Base-by-base conservation (phyloP, 148 eudicot species). In the Nyssa sinensis region DNA sequence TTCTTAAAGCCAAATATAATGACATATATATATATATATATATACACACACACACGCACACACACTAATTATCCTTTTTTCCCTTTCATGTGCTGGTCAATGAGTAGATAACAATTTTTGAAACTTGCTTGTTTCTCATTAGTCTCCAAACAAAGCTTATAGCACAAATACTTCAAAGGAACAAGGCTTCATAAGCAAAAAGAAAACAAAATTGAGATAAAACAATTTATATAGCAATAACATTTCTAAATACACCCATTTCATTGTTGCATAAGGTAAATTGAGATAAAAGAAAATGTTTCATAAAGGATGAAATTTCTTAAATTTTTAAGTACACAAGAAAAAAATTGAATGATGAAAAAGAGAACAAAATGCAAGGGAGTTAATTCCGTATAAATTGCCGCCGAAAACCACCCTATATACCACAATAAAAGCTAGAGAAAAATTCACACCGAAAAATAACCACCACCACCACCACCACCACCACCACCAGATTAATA, bases 381-480 rank as follows among this genome's bases (percentile, higher is more conserved):
- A 21, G 17, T 19, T 4, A 69, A 53, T 53, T 16, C 2, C 63
- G 12, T 33, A n/a, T 37, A 55, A 34, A 57, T 55, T 33, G 64
- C 47, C 73, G 63, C 3, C 24, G 62, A 57, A 39, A 31, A 53
- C 8, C 28, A 53, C 57, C 57, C 57, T 62, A 30, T 14, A 60
- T n/a, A 55, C 44, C n/a, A n/a, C n/a, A n/a, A n/a, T n/a, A n/a
- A n/a, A 57, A 30, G 24, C 61, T n/a, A 24, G 44, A 55, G 41
- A n/a, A 31, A 24, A 17, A 16, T n/a, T n/a, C n/a, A 24, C 14
- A 23, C n/a, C 17, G 6, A 55, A 1, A 5, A 14, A 57, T 63
- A n/a, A 55, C 44, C 62, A 57, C 73, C 30, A 32, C 8, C 3
- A 55, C 37, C 28, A 57, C 73, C 30, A 69, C 61, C 27, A 49